Percentiles rank a stretch among this genome's conserved stretches.
phyloP scores from a whole-genome alignment of 148 eudicot species.

The Euryodendron excelsum region DNA sequence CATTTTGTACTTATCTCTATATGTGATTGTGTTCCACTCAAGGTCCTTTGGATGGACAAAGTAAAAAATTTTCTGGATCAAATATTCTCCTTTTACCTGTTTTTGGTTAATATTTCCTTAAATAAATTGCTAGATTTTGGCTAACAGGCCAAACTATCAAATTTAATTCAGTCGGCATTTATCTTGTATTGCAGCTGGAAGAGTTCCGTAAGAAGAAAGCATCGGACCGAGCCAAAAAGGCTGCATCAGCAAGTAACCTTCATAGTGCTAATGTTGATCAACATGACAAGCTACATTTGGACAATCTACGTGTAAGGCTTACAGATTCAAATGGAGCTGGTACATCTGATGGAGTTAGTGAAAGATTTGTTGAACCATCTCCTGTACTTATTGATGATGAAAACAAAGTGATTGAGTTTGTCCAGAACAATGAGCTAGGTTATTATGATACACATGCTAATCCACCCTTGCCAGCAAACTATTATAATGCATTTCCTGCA shows the following conservation, averaged over 20 bases:
- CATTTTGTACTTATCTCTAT: not conserved
- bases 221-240: conserved; percentile 65
- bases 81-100: not conserved
- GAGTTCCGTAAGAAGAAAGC: conserved; percentile 91
- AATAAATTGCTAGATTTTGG: not conserved
- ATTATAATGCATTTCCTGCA: conserved; percentile 25
- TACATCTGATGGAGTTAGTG: conserved; percentile 35
- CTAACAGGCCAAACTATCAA: not conserved
- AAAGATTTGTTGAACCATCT: conserved; percentile 20
- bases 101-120: not conserved
- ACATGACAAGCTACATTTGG: conserved; percentile 43
- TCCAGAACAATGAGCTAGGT: conserved; percentile 26
- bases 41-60: not conserved
- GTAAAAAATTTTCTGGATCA: not conserved
- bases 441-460: conserved; percentile 19
- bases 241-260: conserved; percentile 36
- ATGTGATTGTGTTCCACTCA: not conserved
- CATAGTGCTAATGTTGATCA: conserved; percentile 25
- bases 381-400: conserved; percentile 24
- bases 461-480: conserved; percentile 19
- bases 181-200: conserved; percentile 60
- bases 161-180: conserved; percentile 6
- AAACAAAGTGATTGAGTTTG: conserved; percentile 12
- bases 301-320: conserved; percentile 30
- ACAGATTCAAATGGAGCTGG: conserved; percentile 36